These are phyloP conservation scores for Dorcoceras hygrometricum DNA, from an alignment of 257 asterid species.

Conservation along the genomic window DNA sequence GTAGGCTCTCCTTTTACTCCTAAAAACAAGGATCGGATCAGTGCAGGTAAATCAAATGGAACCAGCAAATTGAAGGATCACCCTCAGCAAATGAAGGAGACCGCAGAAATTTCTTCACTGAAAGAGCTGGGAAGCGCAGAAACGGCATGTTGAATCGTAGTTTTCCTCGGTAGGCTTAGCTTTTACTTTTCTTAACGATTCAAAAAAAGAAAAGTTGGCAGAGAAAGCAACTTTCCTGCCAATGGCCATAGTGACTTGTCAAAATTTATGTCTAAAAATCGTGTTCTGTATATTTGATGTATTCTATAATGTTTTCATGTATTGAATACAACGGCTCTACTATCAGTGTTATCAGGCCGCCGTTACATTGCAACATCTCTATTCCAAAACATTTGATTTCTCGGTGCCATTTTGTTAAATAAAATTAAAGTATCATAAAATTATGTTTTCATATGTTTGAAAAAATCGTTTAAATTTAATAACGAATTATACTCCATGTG, in stretches of 20 bases:
- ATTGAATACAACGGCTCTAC: background rate
- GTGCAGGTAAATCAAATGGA: slow-evolving; percentile 36
- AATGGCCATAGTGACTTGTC: slow-evolving; percentile 27
- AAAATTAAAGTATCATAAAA: no score
- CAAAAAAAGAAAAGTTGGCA: background rate
- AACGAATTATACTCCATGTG: no score
- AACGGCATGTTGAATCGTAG: slow-evolving; percentile 37
- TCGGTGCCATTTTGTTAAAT: no score
- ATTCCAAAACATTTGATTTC: no score
- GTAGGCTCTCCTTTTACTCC: slow-evolving; percentile 43
- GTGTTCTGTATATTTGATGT: slow-evolving; percentile 52
- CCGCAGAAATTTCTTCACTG: slow-evolving; percentile 26
- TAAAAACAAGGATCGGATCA: slow-evolving; percentile 41
- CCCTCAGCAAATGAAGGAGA: slow-evolving; percentile 34
- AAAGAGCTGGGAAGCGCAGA: slow-evolving; percentile 29
- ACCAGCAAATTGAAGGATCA: slow-evolving; percentile 26
- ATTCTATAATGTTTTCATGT: slow-evolving; percentile 32
- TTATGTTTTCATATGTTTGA: no score
- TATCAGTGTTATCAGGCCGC: no score
- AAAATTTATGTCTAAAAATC: slow-evolving; percentile 26
- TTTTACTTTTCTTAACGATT: slow-evolving; percentile 32
- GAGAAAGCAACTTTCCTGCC: slow-evolving; percentile 28
- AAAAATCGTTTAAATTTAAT: no score
- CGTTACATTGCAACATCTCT: no score
- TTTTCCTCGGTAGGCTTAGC: slow-evolving; percentile 22